A percentile compares a stretch with the other conserved stretches of the same genome.
phyloP scores from a whole-genome alignment of 1,284 basidiomycete species.

The Ustilago trichophora region DNA sequence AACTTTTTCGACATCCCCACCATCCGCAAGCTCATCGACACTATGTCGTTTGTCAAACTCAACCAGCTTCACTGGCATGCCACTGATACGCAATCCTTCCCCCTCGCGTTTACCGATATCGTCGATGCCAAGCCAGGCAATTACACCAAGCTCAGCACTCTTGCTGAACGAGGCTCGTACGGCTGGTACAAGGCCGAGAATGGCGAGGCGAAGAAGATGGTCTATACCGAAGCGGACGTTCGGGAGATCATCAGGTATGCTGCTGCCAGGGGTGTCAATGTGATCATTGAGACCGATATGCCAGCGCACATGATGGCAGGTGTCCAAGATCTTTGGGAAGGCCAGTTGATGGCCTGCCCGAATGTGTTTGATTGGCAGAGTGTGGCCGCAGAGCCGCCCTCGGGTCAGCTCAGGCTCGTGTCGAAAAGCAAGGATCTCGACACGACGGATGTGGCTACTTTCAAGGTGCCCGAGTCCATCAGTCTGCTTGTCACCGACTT shows the following conservation, averaged over 20 bases:
- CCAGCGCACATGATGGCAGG: slow-evolving; percentile 79
- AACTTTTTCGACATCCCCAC: slow-evolving; percentile 72
- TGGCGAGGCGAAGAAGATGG: slow-evolving; percentile 38
- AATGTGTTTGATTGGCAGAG: slow-evolving; percentile 73
- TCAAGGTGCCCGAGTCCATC: slow-evolving; percentile 68
- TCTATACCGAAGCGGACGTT: slow-evolving; percentile 75
- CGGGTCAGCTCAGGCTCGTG: slow-evolving; percentile 74
- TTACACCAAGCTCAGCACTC: slow-evolving; percentile 71
- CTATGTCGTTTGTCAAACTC: slow-evolving; percentile 87
- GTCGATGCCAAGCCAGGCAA: neutral
- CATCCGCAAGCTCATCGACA: slow-evolving; percentile 79
- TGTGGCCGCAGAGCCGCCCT: slow-evolving; percentile 73
- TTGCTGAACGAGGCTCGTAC: slow-evolving; percentile 78
- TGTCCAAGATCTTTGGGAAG: slow-evolving; percentile 75
- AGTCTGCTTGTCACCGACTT: slow-evolving; percentile 48
- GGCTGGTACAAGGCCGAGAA: slow-evolving; percentile 65
- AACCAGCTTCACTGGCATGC: slow-evolving; percentile 80
- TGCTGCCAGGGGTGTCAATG: slow-evolving; percentile 79
- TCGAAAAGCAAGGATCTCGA: slow-evolving; percentile 70
- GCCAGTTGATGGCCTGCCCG: slow-evolving; percentile 76
- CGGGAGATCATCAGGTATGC: slow-evolving; percentile 77
- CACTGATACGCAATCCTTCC: slow-evolving; percentile 74
- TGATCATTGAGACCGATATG: slow-evolving; percentile 77
- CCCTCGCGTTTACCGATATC: slow-evolving; percentile 71
- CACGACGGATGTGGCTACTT: slow-evolving; percentile 56